Conservation (phyloP, 2,329 filamentous ascomycete species). For the Chaetomium strumarium region DNA sequence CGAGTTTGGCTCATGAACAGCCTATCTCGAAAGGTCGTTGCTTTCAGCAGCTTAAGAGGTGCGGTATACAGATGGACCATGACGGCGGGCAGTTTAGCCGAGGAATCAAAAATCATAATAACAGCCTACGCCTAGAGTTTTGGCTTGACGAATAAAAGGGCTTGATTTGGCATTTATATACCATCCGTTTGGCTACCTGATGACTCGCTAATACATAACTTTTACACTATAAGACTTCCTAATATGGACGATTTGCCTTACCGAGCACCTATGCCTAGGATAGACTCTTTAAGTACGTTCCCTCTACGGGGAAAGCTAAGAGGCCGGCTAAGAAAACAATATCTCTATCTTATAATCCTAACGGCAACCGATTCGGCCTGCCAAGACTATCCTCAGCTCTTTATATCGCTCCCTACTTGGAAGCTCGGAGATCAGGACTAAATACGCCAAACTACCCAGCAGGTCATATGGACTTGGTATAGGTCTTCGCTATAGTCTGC, state of each 20-base stretch:
- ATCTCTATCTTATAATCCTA: neutral
- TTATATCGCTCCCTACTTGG: neutral
- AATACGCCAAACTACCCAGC: neutral
- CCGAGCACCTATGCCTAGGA: neutral
- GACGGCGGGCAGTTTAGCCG: too few relatives aligned
- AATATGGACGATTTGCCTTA: slow-evolving; percentile 1
- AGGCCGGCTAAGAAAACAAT: neutral
- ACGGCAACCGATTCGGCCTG: slow-evolving; percentile 8
- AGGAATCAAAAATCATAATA: neutral
- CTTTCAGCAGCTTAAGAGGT: too few relatives aligned
- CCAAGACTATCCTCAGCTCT: slow-evolving; percentile 8
- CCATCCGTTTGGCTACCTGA: neutral
- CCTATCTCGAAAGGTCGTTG: too few relatives aligned
- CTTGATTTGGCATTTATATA: neutral
- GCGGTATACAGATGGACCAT: too few relatives aligned
- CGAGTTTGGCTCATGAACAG: too few relatives aligned
- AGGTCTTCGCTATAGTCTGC: neutral
- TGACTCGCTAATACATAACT: too few relatives aligned
- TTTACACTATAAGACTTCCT: neutral
- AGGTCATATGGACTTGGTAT: neutral
- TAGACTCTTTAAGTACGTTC: slow-evolving; percentile 2
- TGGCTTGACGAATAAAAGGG: neutral
- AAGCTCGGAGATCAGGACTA: too few relatives aligned
- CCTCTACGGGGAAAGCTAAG: neutral
- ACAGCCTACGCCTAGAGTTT: neutral